Percentiles rank a stretch among this genome's conserved stretches.
These are phyloP conservation scores for Trichoderma sp. DNA, from an alignment of 2,329 filamentous ascomycete genomes.

Conservation along the genomic window DNA sequence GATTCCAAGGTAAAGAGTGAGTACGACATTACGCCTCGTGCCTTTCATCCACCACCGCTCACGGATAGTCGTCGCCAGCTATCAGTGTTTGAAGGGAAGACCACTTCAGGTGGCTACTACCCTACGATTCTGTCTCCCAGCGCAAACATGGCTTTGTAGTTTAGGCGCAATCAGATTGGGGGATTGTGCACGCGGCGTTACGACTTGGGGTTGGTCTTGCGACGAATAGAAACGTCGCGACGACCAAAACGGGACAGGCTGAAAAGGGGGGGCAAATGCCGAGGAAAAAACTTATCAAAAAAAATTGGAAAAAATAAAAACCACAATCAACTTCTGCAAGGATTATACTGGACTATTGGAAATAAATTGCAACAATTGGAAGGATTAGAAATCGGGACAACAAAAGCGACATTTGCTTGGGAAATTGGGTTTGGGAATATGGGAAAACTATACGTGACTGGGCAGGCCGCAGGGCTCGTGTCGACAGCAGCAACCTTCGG, in stretches of 20 bases:
- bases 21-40: slow-evolving; percentile 53
- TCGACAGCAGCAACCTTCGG: slow-evolving; percentile 11
- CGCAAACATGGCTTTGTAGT: slow-evolving; percentile 49
- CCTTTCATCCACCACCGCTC: slow-evolving; percentile 49
- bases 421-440: neutral
- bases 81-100: slow-evolving; percentile 58
- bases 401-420: slow-evolving; percentile 9
- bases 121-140: slow-evolving; percentile 48
- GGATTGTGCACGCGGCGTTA: neutral
- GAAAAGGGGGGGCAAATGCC: neutral
- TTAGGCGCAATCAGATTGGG: neutral
- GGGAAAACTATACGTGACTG: slow-evolving; percentile 27
- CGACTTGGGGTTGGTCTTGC: neutral
- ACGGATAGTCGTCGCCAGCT: slow-evolving; percentile 45
- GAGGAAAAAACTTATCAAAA: neutral
- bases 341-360: neutral
- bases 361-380: neutral
- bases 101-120: slow-evolving; percentile 57
- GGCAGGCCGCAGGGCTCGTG: slow-evolving; percentile 27
- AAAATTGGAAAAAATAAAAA: neutral
- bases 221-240: neutral
- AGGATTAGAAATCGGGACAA: neutral
- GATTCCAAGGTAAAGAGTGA: slow-evolving; percentile 55
- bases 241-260: neutral
- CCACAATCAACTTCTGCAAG: neutral